Conservation (phyloP, 257 asterid species). For the Penstemon newberryi region DNA sequence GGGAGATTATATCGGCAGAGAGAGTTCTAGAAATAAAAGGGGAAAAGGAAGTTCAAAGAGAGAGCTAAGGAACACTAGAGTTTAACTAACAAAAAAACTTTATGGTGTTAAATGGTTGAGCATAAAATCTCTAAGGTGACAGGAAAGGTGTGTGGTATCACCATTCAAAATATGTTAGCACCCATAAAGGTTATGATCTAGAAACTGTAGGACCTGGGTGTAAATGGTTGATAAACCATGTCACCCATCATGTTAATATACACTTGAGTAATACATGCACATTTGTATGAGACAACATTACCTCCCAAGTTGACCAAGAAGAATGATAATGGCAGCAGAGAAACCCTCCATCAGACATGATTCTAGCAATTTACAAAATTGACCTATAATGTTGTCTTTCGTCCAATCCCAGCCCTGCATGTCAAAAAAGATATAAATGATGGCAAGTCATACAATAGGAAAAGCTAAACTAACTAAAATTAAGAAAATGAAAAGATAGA, state of each 20-base stretch:
- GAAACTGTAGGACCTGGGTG: conserved; percentile 7
- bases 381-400: conserved; percentile 45
- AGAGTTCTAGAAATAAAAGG: background rate
- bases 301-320: conserved; percentile 94
- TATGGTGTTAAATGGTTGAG: background rate
- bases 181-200: background rate
- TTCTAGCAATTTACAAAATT: conserved; percentile 49
- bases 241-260: background rate
- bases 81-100: background rate
- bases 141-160: background rate
- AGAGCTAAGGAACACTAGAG: background rate
- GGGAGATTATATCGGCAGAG: background rate
- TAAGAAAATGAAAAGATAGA: background rate
- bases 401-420: conserved; percentile 92
- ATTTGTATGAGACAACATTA: conserved; percentile 24
- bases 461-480: background rate
- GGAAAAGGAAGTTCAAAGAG: background rate
- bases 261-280: background rate
- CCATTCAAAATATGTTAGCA: background rate
- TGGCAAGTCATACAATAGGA: conserved; percentile 23
- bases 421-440: conserved; percentile 17
- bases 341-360: conserved; percentile 42
- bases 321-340: conserved; percentile 53
- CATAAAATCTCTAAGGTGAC: background rate
- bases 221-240: background rate